Percentiles rank a stretch among this genome's conserved stretches.
These are phyloP conservation scores for Escallonia herrerae DNA, from an alignment of 129 eudicot species.

Conservation along the genomic window DNA sequence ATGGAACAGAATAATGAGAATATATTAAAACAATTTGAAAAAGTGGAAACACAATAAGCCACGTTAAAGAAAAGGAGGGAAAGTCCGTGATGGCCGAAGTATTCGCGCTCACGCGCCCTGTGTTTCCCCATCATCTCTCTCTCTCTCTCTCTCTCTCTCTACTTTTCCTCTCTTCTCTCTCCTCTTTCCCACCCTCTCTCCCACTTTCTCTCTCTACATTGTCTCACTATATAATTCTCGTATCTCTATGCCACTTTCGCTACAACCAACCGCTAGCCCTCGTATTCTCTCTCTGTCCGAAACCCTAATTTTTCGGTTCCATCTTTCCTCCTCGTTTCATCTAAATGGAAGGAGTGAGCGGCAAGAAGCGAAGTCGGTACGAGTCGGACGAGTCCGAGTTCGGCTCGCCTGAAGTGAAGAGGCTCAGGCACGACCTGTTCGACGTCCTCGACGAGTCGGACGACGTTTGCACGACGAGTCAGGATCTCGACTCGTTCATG, in stretches of 20 bases:
- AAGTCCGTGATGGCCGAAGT: background rate
- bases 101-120: too few species aligned
- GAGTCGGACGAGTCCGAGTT: conserved; percentile 39
- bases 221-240: conserved; percentile 30
- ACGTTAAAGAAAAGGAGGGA: background rate
- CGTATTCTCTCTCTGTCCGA: conserved; percentile 11
- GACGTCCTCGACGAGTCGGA: conserved; percentile 39
- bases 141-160: too few species aligned
- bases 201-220: background rate
- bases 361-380: conserved; percentile 29
- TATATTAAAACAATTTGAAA: background rate
- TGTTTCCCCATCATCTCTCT: too few species aligned
- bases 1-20: too few species aligned
- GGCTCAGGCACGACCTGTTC: conserved; percentile 40
- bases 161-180: too few species aligned
- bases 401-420: conserved; percentile 48
- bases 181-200: background rate
- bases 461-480: conserved; percentile 16
- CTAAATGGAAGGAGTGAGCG: conserved; percentile 33
- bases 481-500: conserved; percentile 75
- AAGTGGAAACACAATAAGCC: background rate
- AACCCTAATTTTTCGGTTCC: background rate
- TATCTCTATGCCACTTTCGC: background rate
- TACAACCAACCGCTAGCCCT: conserved; percentile 1
- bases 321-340: background rate